Base-by-base conservation (phyloP, 805 yeast species). In the Vanderwaltozyma verrucispora region DNA sequence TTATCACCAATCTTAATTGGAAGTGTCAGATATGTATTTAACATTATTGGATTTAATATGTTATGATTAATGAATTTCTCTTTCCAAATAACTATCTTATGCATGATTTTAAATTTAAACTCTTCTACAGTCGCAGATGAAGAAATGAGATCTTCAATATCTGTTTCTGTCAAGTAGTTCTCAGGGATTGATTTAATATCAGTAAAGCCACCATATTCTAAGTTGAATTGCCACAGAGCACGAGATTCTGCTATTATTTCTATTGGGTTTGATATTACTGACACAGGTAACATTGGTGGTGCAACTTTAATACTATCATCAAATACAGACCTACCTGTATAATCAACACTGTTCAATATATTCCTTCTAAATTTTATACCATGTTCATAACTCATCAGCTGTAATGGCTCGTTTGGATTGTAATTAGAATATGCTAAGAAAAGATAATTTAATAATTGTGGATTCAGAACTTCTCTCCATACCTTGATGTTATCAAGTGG, bases 211-310 rank as follows among this genome's bases (percentile, higher is more conserved):
- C 61, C 62, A 28, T 33, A 43, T 30, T 52, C 56, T 11, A 56
- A 31, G 43, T 53, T 50, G 38, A 56, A 59, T 17, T 51, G 50
- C 77, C 94, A 74, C 5, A 89, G 40, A 0, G 96, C 96, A 41
- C 75, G 69, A 0, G 89, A 75, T 58, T 89, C 97, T 0, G 80
- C 77, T 30, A 81, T 38, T 1, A 84, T 59, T 43, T 75, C 69
- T 17, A 64, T 51, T 12, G 54, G 43, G 3, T 62, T 43, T 2
- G 48, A 47, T 8, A 82, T 52, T 8, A 65, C 64, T 1, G 64
- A 47, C 1, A 74, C 51, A 1, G 95, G 88, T 30, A 89, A 61
- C 40, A 89, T 73, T 3, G 96, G 96, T 2, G 86, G 29, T 24
- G 40, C 34, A 10, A 42, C 42, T 12, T 39, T 39, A 23, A 42